Percentiles rank a stretch among this genome's conserved stretches.
Evolutionary conservation across 768 basidiomycete species (phyloP).

Genomic region (Leucocoprinus sp.): DNA sequence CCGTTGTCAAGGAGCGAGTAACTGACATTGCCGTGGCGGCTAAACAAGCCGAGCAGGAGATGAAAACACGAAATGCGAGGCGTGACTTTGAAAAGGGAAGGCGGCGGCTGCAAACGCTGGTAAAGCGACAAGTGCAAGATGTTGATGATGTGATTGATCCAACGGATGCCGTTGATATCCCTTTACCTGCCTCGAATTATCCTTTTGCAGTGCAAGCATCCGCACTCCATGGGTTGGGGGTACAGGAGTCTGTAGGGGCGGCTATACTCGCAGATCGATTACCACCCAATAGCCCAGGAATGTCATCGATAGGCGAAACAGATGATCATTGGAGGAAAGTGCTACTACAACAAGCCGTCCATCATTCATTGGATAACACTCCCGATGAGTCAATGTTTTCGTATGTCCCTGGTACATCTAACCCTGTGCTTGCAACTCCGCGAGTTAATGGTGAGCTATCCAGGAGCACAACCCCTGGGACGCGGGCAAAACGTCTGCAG

Average conservation of each 20-base stretch:
- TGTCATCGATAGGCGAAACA: conserved; percentile 40
- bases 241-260: conserved; percentile 68
- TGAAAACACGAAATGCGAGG: conserved; percentile 46
- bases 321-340: conserved; percentile 73
- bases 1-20: conserved; percentile 80
- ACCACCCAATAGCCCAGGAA: conserved; percentile 55
- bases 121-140: conserved; percentile 13
- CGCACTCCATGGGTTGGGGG: conserved; percentile 62
- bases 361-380: conserved; percentile 59
- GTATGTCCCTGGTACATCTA: conserved; percentile 27
- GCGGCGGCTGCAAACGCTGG: conserved; percentile 12
- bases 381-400: conserved; percentile 41
- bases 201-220: conserved; percentile 73
- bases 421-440: conserved; percentile 30
- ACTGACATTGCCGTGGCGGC: conserved; percentile 61
- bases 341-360: conserved; percentile 69
- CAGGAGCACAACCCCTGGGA: conserved; percentile 15
- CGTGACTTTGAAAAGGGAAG: conserved; percentile 36
- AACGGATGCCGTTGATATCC: conserved; percentile 76
- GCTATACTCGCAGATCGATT: conserved; percentile 66
- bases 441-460: conserved; percentile 12
- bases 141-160: conserved; percentile 67
- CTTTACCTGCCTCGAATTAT: conserved; percentile 58
- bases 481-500: conserved; percentile 17
- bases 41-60: conserved; percentile 66